Evolutionary conservation across 208 protist genomes (phyloP).

Genomic region (Acanthamoeba triangularis): DNA sequence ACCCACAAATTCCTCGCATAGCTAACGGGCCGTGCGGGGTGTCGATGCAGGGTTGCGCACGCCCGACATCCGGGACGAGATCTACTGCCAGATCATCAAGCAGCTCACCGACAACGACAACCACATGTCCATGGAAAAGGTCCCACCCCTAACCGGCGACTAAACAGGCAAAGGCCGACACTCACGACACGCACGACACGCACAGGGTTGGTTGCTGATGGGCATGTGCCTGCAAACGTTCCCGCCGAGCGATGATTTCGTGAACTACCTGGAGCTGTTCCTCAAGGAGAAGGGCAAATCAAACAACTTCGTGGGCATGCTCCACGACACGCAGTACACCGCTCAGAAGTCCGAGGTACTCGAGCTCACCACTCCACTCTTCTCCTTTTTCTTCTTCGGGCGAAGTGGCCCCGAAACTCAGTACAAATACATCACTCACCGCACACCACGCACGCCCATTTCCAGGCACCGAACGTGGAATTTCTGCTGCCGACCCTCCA

Average conservation of each 20-base stretch:
- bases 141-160: not conserved
- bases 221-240: slow-evolving; percentile 77
- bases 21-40: too few species aligned
- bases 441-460: too few species aligned
- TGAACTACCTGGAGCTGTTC: slow-evolving; percentile 81
- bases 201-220: slow-evolving; percentile 81
- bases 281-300: not conserved
- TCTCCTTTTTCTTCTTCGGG: too few species aligned
- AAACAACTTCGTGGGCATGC: slow-evolving; percentile 34
- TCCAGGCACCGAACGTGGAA: not conserved
- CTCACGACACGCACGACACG: too few species aligned
- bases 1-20: too few species aligned
- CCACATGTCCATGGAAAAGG: not conserved
- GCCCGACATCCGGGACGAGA: slow-evolving; percentile 32
- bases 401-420: too few species aligned
- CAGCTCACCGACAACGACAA: slow-evolving; percentile 55
- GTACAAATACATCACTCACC: too few species aligned
- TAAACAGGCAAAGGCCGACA: not conserved
- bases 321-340: slow-evolving; percentile 42
- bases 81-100: slow-evolving; percentile 74
- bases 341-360: not conserved
- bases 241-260: slow-evolving; percentile 80
- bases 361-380: not conserved
- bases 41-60: not conserved
- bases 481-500: not conserved